Percentiles rank a stretch among this genome's conserved stretches.
Conservation (phyloP, 441 rosid species). For the Populus hybrid region DNA sequence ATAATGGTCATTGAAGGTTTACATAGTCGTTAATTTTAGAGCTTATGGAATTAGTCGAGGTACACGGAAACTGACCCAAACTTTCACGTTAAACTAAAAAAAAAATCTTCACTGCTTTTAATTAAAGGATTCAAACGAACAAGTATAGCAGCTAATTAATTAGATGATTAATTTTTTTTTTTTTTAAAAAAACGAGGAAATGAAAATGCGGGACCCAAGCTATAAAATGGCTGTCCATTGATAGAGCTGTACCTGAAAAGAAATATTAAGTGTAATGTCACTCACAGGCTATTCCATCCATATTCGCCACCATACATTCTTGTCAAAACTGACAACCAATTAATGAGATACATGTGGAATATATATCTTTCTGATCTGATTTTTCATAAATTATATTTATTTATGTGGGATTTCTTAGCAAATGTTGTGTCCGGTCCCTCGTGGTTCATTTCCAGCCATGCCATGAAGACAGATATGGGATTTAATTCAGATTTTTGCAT, state of each 20-base stretch:
- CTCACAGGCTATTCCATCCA: constrained; percentile 8
- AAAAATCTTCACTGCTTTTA: too few relatives aligned
- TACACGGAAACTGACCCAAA: fast-evolving
- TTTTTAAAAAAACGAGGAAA: neutral
- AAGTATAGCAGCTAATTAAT: too few relatives aligned
- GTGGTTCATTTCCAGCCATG: constrained; percentile 17
- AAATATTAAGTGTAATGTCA: neutral
- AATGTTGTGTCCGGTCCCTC: neutral
- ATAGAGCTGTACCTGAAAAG: constrained; percentile 1
- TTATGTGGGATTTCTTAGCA: neutral
- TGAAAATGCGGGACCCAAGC: constrained; percentile 1
- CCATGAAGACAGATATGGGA: neutral
- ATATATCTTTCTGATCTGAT: neutral
- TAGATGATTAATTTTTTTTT: neutral
- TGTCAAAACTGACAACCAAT: constrained; percentile 22
- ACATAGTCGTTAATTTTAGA: fast-evolving
- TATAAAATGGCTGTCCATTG: constrained; percentile 8
- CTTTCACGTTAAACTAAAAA: too few relatives aligned
- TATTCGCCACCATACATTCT: constrained; percentile 27
- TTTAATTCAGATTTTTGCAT: neutral
- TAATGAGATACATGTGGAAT: constrained; percentile 14
- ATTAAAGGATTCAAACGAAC: too few relatives aligned
- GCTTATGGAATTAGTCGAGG: fast-evolving
- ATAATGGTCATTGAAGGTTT: fast-evolving
- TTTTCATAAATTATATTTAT: too few relatives aligned